phyloP scores from a whole-genome alignment of 2,329 filamentous ascomycete species.

The Fusarium kyushuense region DNA sequence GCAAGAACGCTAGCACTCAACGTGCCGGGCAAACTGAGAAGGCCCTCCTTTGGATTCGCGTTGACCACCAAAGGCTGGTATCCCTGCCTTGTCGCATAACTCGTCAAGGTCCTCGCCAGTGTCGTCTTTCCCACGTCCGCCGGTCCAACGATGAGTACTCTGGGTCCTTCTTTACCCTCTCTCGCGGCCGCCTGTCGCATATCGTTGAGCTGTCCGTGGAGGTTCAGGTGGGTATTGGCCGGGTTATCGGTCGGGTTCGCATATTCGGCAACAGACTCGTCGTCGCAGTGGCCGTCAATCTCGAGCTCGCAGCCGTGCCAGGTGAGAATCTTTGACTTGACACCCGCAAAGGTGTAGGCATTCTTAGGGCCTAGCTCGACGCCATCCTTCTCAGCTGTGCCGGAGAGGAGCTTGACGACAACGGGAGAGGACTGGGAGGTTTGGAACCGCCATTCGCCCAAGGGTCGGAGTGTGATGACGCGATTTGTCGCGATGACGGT shows the following conservation, averaged over 20 bases:
- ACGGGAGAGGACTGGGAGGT: slow-evolving; percentile 65
- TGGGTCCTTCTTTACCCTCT: slow-evolving; percentile 70
- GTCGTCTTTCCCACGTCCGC: slow-evolving; percentile 86
- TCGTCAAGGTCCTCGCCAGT: slow-evolving; percentile 79
- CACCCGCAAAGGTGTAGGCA: slow-evolving; percentile 82
- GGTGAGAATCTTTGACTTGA: slow-evolving; percentile 89
- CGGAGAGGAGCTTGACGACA: slow-evolving; percentile 74
- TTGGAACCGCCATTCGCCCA: slow-evolving; percentile 84
- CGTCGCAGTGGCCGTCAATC: slow-evolving; percentile 71
- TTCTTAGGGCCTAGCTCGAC: slow-evolving; percentile 88
- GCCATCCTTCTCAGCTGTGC: slow-evolving; percentile 93
- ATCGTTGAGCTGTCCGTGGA: slow-evolving; percentile 86
- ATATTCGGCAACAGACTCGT: slow-evolving; percentile 70
- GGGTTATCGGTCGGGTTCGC: slow-evolving; percentile 81
- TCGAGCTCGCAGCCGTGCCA: slow-evolving; percentile 92
- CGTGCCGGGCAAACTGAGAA: slow-evolving; percentile 82
- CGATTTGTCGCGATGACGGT: slow-evolving; percentile 57
- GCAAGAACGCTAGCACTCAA: slow-evolving; percentile 89
- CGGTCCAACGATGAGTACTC: slow-evolving; percentile 86
- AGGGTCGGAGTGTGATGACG: slow-evolving; percentile 67
- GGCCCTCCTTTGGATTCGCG: slow-evolving; percentile 82
- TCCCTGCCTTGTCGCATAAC: slow-evolving; percentile 80
- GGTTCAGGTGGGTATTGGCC: slow-evolving; percentile 82
- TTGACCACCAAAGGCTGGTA: slow-evolving; percentile 86
- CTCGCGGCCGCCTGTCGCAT: slow-evolving; percentile 72